Evolutionary conservation across 371 early-diverging fungal species (phyloP), one percentile per base, ranked within the genome.

Genomic region (Circinella umbellata): DNA sequence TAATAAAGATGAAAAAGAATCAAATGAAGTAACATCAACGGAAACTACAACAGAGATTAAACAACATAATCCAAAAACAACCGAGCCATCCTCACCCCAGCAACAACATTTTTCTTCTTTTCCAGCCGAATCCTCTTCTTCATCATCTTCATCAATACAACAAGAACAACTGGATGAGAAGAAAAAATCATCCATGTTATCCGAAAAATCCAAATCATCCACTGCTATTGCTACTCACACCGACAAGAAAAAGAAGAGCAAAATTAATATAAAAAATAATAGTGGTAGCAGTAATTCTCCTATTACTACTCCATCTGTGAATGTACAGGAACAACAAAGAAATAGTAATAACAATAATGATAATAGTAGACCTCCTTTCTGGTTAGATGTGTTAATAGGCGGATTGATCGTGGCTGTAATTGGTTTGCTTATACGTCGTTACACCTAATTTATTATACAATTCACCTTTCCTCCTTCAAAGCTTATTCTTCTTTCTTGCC

Each of bases 331-430:
- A n/a, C n/a, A n/a, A 55, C 60, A 59, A 53, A 55, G 36, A 57
- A 20, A 15, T 53, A 60, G 38, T 38, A 57, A 61, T n/a, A n/a
- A n/a, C n/a, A n/a, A n/a, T n/a, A n/a, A n/a, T n/a, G n/a, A n/a
- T n/a, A n/a, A n/a, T n/a, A n/a, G n/a, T 55, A 70, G 70, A 61
- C 66, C 68, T 10, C 73, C 75, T 4, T 17, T 83, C 17, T 87
- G 87, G 87, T 64, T 87, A 15, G 87, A 87, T 73, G 81, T 71
- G 10, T 61, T 85, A 20, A 85, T 87, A 64, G 69, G 76, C 4
- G 75, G 64, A 7, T 64, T 84, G 46, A 64, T 81, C 3, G 70
- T 78, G 3, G 27, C 81, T 35, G n/a, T 83, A 27, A 6, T 71
- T 47, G 59, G 64, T 13, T 39, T 64, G 4, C 10, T 69, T 47